Percentiles rank a stretch among this genome's conserved stretches.
These are phyloP conservation scores for Phyllosticta citrichinensis DNA, from an alignment of 2,329 filamentous ascomycete genomes.

Conservation along the genomic window DNA sequence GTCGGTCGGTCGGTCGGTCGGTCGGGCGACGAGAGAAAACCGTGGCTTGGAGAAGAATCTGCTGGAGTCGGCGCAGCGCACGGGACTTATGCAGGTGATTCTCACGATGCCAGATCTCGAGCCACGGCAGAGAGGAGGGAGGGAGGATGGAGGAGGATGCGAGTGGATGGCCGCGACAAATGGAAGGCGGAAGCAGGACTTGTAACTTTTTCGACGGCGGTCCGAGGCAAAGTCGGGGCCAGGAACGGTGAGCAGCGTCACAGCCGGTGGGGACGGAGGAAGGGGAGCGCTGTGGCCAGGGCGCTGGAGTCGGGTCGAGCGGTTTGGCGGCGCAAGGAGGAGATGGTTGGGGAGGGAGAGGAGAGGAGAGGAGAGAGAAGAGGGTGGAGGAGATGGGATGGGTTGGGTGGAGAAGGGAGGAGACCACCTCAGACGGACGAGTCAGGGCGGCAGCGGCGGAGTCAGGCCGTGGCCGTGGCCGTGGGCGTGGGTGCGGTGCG, in stretches of 20 bases:
- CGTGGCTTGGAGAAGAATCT: neutral
- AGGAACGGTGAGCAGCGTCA: neutral
- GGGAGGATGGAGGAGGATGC: neutral
- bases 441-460: neutral
- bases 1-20: neutral
- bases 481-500: neutral
- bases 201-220: neutral
- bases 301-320: neutral
- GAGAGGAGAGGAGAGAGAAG: neutral
- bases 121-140: neutral
- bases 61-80: neutral
- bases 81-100: neutral
- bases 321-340: neutral
- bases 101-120: neutral
- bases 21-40: neutral
- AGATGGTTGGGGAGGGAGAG: conserved; percentile 5
- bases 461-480: too few relatives aligned
- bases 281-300: neutral
- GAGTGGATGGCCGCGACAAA: neutral
- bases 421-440: too few relatives aligned
- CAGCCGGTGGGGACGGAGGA: neutral
- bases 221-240: neutral
- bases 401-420: neutral
- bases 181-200: neutral
- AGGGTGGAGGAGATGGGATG: neutral